Base-by-base conservation (phyloP, 768 basidiomycete species). In the Tephrocybe sp. region DNA sequence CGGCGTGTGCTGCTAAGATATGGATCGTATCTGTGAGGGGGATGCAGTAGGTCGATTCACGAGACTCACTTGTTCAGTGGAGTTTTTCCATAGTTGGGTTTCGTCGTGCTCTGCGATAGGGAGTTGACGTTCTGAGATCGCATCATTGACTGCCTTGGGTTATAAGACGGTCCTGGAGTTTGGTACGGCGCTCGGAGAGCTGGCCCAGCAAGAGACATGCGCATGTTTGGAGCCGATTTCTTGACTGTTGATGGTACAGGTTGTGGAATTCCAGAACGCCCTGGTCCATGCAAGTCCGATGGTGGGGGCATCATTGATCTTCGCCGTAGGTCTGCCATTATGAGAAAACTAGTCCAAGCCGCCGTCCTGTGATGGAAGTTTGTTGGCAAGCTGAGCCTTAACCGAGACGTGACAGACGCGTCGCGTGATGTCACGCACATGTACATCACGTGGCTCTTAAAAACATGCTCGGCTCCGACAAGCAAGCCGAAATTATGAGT, bases 171-270 rank as follows among this genome's bases (percentile, higher is more conserved):
- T 47, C 61, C 61, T 43, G 69, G 68, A 36, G 61, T 64, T 39
- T 68, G 66, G 55, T 78, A 77, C 24, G 77, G 81, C 2, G 76
- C 73, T 41, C 87, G 82, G 22, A 79, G 64, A n/a, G 85, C 81
- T 27, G 87, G 83, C 7, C 88, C 86, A n/a, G 84, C 84, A 27
- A 90, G 69, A 33, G 88, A 91, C 78, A 86, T 79, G 46, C 78
- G 70, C 24, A 80, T 71, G 51, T 75, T 77, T n/a, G 69, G 69
- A 43, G 75, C 62, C 9, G 78, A 75, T 63, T 88, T 91, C 74
- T 91, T 91, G 52, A 79, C 65, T 0, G 88, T 85, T 0, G 89
- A 79, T 4, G 87, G 88, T 45, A 90, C 64, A 1, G 91, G 90
- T 12, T 51, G 50, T 34, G 50, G 50, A 29, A 93, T 76, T 22